These are phyloP conservation scores for Atractiella rhizophila DNA, from an alignment of 768 basidiomycete species.

Conservation along the genomic window DNA sequence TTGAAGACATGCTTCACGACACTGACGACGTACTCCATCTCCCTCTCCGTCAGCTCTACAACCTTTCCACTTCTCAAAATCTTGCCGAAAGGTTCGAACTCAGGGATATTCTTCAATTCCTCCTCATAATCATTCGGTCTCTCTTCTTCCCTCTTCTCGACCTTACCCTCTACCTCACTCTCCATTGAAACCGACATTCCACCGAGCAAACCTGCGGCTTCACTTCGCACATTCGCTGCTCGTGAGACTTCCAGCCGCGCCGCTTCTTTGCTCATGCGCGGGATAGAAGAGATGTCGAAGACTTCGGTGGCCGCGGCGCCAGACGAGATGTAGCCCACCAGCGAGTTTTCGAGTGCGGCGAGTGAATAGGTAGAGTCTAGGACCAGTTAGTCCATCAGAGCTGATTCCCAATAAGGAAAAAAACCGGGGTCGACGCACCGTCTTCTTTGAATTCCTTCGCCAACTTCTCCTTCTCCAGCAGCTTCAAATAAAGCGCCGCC, in stretches of 20 bases:
- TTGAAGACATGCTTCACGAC: constrained; percentile 93
- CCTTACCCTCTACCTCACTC: no score
- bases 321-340: constrained; percentile 83
- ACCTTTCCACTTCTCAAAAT: constrained; percentile 63
- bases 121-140: constrained; percentile 63
- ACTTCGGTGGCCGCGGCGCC: constrained; percentile 39
- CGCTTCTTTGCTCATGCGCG: constrained; percentile 82
- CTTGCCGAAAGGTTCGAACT: constrained; percentile 58
- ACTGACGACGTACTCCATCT: constrained; percentile 91
- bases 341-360: constrained; percentile 61
- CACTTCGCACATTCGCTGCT: constrained; percentile 25
- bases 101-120: constrained; percentile 63
- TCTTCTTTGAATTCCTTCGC: constrained; percentile 76
- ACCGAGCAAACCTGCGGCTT: not conserved
- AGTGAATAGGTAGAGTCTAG: constrained; percentile 88
- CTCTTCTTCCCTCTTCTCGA: constrained; percentile 55
- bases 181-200: no score
- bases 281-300: constrained; percentile 61
- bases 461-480: constrained; percentile 50
- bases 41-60: constrained; percentile 68
- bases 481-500: constrained; percentile 74
- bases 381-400: not conserved
- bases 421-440: constrained; percentile 30
- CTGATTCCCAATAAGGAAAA: not conserved
- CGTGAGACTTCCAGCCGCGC: constrained; percentile 68